phyloP scores from a whole-genome alignment of 1,139 yeast species.

The Wickerhamomyces sp. region DNA sequence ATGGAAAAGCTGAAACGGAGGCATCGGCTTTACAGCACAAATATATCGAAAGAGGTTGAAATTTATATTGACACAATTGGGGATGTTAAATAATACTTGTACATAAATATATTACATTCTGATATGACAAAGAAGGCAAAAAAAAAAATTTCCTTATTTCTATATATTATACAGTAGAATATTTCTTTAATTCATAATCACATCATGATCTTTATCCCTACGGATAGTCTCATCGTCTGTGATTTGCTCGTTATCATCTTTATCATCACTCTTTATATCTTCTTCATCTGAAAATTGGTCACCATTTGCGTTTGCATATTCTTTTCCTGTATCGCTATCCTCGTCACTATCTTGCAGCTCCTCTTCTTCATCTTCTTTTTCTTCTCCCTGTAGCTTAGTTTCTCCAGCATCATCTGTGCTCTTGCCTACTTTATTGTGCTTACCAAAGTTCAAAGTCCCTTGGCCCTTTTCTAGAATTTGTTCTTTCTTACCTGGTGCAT shows the following conservation, averaged over 20 bases:
- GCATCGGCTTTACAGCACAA: conserved; percentile 23
- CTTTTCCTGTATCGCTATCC: conserved; percentile 16
- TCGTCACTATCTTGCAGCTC: conserved; percentile 20
- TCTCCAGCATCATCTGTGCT: too few relatives aligned
- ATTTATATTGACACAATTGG: too few relatives aligned
- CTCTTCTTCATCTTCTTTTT: conserved; percentile 20
- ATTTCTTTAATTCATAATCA: conserved; percentile 15
- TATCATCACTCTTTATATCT: conserved; percentile 8
- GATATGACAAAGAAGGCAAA: not conserved
- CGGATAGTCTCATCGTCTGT: conserved; percentile 22
- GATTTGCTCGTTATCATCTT: conserved; percentile 12
- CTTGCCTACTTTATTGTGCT: too few relatives aligned
- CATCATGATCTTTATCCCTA: conserved; percentile 19
- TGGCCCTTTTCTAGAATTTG: conserved; percentile 36
- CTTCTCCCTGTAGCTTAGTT: too few relatives aligned
- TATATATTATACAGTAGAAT: not conserved
- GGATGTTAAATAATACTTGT: too few relatives aligned
- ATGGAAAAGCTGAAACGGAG: conserved; percentile 47
- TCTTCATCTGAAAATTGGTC: conserved; percentile 9
- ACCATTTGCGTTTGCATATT: conserved; percentile 7
- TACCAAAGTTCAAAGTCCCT: conserved; percentile 32
- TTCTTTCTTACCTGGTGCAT: conserved; percentile 17
- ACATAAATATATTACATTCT: too few relatives aligned
- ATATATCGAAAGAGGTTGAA: conserved; percentile 40
- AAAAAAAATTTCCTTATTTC: not conserved